Conservation (phyloP, 352 stramenopile genomes). For the Phytophthora hybrid region DNA sequence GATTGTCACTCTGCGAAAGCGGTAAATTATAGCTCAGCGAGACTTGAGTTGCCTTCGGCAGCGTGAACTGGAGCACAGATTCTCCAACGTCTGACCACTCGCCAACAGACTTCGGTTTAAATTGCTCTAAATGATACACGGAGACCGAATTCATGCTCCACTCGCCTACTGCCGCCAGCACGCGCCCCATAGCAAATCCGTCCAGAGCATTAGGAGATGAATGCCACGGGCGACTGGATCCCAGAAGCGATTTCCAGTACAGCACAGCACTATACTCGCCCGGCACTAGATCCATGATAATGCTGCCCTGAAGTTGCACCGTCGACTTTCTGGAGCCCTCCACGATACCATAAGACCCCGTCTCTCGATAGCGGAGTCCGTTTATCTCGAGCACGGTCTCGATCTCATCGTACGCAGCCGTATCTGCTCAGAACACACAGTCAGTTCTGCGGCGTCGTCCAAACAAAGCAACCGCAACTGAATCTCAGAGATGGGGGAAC, state of each 20-base stretch:
- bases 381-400: slow-evolving; percentile 72
- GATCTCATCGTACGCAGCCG: slow-evolving; percentile 63
- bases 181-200: slow-evolving; percentile 75
- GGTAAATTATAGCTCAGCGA: slow-evolving; percentile 81
- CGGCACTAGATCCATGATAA: slow-evolving; percentile 69
- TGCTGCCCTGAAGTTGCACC: slow-evolving; percentile 63
- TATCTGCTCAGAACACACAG: slow-evolving; percentile 46
- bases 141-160: slow-evolving; percentile 55
- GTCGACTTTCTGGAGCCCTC: slow-evolving; percentile 63
- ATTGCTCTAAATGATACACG: slow-evolving; percentile 64
- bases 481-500: slow-evolving; percentile 19
- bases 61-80: slow-evolving; percentile 75
- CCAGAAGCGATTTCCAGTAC: slow-evolving; percentile 61
- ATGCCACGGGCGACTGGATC: slow-evolving; percentile 71
- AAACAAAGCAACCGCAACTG: background rate
- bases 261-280: slow-evolving; percentile 70
- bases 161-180: slow-evolving; percentile 65
- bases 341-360: slow-evolving; percentile 67
- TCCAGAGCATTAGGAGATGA: slow-evolving; percentile 65
- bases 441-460: slow-evolving; percentile 8
- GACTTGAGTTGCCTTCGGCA: slow-evolving; percentile 63
- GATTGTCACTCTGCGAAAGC: slow-evolving; percentile 77
- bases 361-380: slow-evolving; percentile 73
- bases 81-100: slow-evolving; percentile 83
- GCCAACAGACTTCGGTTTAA: slow-evolving; percentile 33